A percentile compares a stretch with the other conserved stretches of the same genome.
Conservation (phyloP, 202 grass and related monocot species). For the Bolboschoenoplectus hybrid region DNA sequence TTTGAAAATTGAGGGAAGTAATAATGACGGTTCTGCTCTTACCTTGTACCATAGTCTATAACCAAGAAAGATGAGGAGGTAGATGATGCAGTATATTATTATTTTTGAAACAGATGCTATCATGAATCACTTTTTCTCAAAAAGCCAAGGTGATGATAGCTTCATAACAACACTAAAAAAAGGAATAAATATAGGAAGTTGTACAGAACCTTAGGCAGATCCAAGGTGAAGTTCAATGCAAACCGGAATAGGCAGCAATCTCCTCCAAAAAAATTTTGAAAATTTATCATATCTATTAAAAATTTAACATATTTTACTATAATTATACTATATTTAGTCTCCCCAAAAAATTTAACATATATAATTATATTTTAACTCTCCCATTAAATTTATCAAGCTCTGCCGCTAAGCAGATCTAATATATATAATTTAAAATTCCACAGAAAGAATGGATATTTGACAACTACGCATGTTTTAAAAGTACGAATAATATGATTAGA, state of each 20-base stretch:
- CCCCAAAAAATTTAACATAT: too few species aligned
- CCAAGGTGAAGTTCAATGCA: background rate
- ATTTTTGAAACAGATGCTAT: background rate
- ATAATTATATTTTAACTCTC: too few species aligned
- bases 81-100: background rate
- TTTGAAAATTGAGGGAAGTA: background rate
- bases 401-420: too few species aligned
- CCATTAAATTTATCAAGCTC: too few species aligned
- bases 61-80: too few species aligned
- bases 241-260: too few species aligned
- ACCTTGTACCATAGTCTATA: background rate
- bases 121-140: background rate
- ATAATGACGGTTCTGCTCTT: background rate
- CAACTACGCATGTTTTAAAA: background rate
- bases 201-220: background rate
- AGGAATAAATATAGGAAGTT: background rate
- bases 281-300: too few species aligned
- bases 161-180: background rate
- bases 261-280: too few species aligned
- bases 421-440: background rate
- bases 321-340: too few species aligned
- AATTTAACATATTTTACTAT: too few species aligned
- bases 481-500: background rate
- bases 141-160: background rate
- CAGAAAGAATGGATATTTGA: background rate